Evolutionary conservation across 306 rosid genomes (phyloP), one percentile per base, ranked within the genome.

Genomic region (Prinsepia uniflora): DNA sequence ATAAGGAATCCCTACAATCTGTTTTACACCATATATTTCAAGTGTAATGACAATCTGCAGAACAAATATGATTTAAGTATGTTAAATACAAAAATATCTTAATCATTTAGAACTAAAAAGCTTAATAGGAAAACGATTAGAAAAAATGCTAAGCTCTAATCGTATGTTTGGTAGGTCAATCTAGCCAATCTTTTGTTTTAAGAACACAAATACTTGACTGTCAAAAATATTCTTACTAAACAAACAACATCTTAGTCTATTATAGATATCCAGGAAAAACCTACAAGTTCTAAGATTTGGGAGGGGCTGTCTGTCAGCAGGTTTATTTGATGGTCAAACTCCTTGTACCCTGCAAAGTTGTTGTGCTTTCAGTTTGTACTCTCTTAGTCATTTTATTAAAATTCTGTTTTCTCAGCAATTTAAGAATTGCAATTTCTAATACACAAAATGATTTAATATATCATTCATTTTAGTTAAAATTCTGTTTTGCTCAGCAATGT

Each of bases 31-130:
- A 63, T 95, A 91, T 67, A 95, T 95, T 86, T 95, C 97, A 22
- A 95, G 99, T 55, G 99, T 95, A 80, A 95, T 87, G 22, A 95
- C 97, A 79, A 95, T 91, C 99, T 95, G 97, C 84, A 84, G 47
- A 74, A 61, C 64, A 79, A 48, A 59, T 65, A 76, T 49, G 71
- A 64, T 63, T 73, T 46, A 74, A 73, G 56, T 18, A 7, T 9
- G 56, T 71, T 15, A 15, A 66, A 57, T 22, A 43, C 55, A 57
- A 49, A 0, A 39, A 6, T n/a, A 17, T 18, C 53, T 24, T 24
- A 60, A 63, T 49, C 43, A 71, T 40, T 39, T 41, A 44, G 11
- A 55, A 22, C 39, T 36, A 53, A 30, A 30, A n/a, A 48, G 59
- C 54, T 70, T 19, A 48, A 19, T 30, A 44, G 56, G 44, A 55